Percentiles rank a stretch among this genome's conserved stretches.
Conservation (phyloP, 179 eudicot species). For the Beta lomatogona region DNA sequence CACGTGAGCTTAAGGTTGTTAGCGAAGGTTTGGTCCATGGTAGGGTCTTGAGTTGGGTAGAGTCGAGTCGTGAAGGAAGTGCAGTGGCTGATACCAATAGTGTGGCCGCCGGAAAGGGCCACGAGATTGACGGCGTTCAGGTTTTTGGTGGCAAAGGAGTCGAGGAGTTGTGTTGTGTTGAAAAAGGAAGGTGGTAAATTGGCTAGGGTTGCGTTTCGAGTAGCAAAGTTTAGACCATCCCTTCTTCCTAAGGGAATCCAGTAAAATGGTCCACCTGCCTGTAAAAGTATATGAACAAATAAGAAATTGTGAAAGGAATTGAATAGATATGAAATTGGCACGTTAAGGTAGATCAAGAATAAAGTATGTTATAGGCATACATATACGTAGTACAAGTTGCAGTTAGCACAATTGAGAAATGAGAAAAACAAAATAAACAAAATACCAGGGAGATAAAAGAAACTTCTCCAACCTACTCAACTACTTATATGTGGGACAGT, state of each 20-base stretch:
- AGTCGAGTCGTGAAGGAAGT: slow-evolving; percentile 45
- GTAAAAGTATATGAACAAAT: slow-evolving; percentile 1
- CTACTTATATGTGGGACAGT: too few species aligned
- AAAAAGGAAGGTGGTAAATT: slow-evolving; percentile 50
- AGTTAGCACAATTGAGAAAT: too few species aligned
- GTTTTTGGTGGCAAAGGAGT: slow-evolving; percentile 41
- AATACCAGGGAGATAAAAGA: too few species aligned
- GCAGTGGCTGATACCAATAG: slow-evolving; percentile 59
- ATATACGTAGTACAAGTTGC: too few species aligned
- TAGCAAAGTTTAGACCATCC: slow-evolving; percentile 49
- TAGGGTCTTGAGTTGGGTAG: slow-evolving; percentile 56
- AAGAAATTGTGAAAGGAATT: not conserved
- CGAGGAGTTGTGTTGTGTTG: slow-evolving; percentile 47
- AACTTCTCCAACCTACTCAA: too few species aligned
- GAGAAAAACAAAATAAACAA: too few species aligned
- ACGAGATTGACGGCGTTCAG: slow-evolving; percentile 56
- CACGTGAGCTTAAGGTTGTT: slow-evolving; percentile 43
- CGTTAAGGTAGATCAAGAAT: too few species aligned
- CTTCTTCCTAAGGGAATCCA: slow-evolving; percentile 64
- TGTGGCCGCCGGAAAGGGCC: slow-evolving; percentile 69
- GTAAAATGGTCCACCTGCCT: slow-evolving; percentile 74
- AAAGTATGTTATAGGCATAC: too few species aligned
- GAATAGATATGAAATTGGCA: too few species aligned
- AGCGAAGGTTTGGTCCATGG: slow-evolving; percentile 50
- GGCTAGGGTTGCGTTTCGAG: slow-evolving; percentile 34